A percentile compares a stretch with the other conserved stretches of the same genome.
Evolutionary conservation across 495 filamentous ascomycete genomes (phyloP).

Genomic region (Xylaria bambusicola): DNA sequence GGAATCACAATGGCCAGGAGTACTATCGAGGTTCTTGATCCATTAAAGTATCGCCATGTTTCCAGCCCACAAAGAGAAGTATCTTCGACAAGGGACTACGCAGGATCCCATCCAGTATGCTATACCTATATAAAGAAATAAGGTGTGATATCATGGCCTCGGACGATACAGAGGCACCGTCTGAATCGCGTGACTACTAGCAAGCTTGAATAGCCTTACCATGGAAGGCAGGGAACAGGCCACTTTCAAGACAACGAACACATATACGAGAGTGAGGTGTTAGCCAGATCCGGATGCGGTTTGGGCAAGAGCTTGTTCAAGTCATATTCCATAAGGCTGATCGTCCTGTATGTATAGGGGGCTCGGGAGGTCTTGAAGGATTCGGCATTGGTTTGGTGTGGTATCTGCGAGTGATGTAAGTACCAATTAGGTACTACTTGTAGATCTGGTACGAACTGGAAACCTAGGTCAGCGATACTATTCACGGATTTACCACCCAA

Average conservation of each 20-base stretch:
- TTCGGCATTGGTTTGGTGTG: conserved; percentile 18
- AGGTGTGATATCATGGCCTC: not conserved
- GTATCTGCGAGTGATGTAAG: conserved; percentile 4
- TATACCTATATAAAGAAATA: not conserved
- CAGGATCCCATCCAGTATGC: not conserved
- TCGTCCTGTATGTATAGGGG: conserved; percentile 12
- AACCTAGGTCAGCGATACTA: conserved; percentile 1
- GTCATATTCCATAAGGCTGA: conserved; percentile 21
- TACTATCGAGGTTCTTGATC: not conserved
- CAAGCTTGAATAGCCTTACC: not conserved
- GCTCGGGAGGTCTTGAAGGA: conserved; percentile 13
- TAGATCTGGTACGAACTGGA: not conserved
- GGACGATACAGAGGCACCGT: not conserved
- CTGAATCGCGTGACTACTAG: not conserved
- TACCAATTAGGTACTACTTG: not conserved
- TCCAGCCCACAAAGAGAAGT: not conserved
- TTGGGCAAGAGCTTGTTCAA: conserved; percentile 16
- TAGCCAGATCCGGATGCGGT: conserved; percentile 1
- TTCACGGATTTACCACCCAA: not conserved
- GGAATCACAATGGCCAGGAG: not conserved
- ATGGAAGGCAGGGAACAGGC: not conserved
- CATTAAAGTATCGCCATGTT: not conserved
- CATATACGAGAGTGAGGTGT: not conserved
- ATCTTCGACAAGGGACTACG: not conserved
- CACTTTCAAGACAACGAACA: conserved; percentile 2